Conservation (phyloP, 2,329 filamentous ascomycete species). For the Aspergillus sp. region DNA sequence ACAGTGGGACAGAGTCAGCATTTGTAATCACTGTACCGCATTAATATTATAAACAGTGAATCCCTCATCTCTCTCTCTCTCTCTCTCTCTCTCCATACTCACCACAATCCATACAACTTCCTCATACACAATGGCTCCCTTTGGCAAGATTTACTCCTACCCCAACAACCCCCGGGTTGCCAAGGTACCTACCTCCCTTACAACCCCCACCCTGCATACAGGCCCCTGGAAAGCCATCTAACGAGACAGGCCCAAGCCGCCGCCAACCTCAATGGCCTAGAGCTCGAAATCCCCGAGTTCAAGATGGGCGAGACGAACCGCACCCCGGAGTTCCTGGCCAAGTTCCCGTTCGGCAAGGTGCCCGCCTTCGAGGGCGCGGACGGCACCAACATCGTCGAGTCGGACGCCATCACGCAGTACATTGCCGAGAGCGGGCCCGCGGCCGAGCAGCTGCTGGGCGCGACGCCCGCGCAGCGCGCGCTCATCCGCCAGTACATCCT, state of each 20-base stretch:
- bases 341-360: conserved; percentile 55
- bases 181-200: conserved; percentile 13
- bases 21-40: no score
- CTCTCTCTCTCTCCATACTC: not conserved
- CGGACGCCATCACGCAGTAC: conserved; percentile 49
- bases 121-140: conserved; percentile 12
- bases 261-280: conserved; percentile 37
- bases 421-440: conserved; percentile 48
- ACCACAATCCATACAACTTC: not conserved
- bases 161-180: conserved; percentile 21
- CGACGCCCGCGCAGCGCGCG: conserved; percentile 41
- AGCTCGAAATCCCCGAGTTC: conserved; percentile 35
- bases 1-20: no score
- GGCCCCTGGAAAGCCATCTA: not conserved
- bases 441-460: conserved; percentile 48
- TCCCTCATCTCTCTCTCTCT: no score
- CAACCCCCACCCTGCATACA: not conserved
- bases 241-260: conserved; percentile 27
- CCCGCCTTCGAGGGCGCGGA: conserved; percentile 51
- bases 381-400: conserved; percentile 45
- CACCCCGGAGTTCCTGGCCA: conserved; percentile 47
- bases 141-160: conserved; percentile 21
- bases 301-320: conserved; percentile 45
- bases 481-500: conserved; percentile 49
- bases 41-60: no score